Evolutionary conservation across 805 yeast species (phyloP).

Genomic region (Hanseniaspora lachancei): DNA sequence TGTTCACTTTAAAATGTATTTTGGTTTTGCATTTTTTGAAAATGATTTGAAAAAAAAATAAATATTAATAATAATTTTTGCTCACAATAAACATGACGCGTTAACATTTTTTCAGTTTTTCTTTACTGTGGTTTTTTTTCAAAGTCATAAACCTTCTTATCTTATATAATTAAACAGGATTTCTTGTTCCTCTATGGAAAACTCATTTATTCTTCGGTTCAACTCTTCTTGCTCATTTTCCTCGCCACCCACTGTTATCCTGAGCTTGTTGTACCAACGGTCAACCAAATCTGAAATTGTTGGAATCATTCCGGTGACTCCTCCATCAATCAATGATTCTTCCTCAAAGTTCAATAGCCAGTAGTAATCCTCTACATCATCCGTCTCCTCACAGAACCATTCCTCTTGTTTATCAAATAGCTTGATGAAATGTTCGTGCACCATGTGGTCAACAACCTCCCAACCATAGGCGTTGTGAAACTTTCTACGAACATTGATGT

Average conservation of each 20-base stretch:
- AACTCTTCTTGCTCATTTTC: slow-evolving; percentile 31
- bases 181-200: background rate
- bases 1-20: too few relatives aligned
- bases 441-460: slow-evolving; percentile 63
- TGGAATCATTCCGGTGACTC: slow-evolving; percentile 59
- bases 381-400: slow-evolving; percentile 15
- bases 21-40: background rate
- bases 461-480: slow-evolving; percentile 77
- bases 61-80: background rate
- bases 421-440: slow-evolving; percentile 43
- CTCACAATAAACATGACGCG: background rate
- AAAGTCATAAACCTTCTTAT: background rate
- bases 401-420: background rate
- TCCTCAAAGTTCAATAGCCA: slow-evolving; percentile 39
- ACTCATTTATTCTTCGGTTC: slow-evolving; percentile 6
- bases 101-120: background rate
- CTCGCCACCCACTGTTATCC: background rate
- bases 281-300: slow-evolving; percentile 39
- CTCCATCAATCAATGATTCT: slow-evolving; percentile 35
- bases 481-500: slow-evolving; percentile 55
- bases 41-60: background rate
- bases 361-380: slow-evolving; percentile 24
- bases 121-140: background rate
- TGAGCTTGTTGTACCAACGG: slow-evolving; percentile 10
- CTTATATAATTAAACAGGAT: background rate